Conservation (phyloP, 768 basidiomycete genomes). For the Mycena rebaudengoi region DNA sequence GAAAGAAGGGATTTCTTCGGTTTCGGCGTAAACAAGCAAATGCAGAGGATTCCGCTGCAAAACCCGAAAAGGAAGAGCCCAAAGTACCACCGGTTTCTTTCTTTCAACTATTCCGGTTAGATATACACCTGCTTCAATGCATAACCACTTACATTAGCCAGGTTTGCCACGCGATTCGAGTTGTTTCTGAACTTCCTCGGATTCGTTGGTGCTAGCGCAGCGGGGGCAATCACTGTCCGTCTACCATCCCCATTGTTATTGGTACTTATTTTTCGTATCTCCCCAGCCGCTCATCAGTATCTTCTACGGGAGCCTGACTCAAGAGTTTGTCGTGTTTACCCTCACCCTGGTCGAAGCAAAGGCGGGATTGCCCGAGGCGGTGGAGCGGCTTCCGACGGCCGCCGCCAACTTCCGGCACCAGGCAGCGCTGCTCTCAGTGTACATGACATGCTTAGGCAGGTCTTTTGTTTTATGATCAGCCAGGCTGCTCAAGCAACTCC, state of each 20-base stretch:
- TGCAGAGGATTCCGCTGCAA: no score
- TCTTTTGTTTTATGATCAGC: not conserved
- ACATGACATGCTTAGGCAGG: constrained; percentile 69
- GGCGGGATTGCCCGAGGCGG: constrained; percentile 31
- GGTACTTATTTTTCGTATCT: not conserved
- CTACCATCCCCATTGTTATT: not conserved
- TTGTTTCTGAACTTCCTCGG: constrained; percentile 73
- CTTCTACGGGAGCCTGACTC: constrained; percentile 84
- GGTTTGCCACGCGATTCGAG: constrained; percentile 77
- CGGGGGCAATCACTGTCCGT: constrained; percentile 61
- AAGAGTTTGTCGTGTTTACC: constrained; percentile 73
- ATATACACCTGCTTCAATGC: not conserved
- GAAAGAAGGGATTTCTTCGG: no score
- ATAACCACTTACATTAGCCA: not conserved
- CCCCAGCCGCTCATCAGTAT: constrained; percentile 82
- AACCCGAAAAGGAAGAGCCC: constrained; percentile 14
- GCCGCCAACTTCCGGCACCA: constrained; percentile 59
- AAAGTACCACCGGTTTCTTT: constrained; percentile 12
- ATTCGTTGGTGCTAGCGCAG: constrained; percentile 73
- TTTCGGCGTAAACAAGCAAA: no score
- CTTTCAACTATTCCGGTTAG: constrained; percentile 9
- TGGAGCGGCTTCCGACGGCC: constrained; percentile 40
- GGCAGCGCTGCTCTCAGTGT: constrained; percentile 66
- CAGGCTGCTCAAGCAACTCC: not conserved
- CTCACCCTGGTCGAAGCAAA: constrained; percentile 32